Evolutionary conservation across 2,329 filamentous ascomycete species (phyloP), one percentile per base, ranked within the genome.

Genomic region (Hypocreales sp.): DNA sequence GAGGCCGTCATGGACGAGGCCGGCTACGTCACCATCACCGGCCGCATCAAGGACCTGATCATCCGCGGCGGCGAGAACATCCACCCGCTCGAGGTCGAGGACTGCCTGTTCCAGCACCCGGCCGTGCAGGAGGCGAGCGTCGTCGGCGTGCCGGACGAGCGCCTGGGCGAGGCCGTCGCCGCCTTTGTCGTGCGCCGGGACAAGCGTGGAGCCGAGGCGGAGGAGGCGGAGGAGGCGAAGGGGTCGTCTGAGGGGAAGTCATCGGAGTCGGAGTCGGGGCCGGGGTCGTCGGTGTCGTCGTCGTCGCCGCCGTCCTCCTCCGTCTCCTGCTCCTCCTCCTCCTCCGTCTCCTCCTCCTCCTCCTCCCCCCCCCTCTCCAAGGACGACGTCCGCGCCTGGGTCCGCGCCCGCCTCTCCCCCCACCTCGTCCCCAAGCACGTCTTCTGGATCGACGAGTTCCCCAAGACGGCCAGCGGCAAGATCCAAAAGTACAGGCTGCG

Each of bases 31-130:
- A 68, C 70, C 39, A 93, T 95, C 44, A 94, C 84, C 1, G 83
- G 86, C 4, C 66, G 86, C 11, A 87, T 93, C 46, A 95, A 95
- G 53, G 90, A 98, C 47, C 55, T 95, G 29, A 94, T 98, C 41
- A 95, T 95, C 46, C 71, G 83, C 15, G 87, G 81, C 16, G 90
- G 90, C 15, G 90, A 95, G 50, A 98, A 98, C 48, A 93, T 94
- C 30, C 82, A 93, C 48, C 90, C 90, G 0, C 61, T 93, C 5
- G 90, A 95, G 50, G 66, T 95, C 4, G 90, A 98, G 50, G 86
- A 92, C 46, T 87, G 74, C 38, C 63, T 95, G 5, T 72, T 92
- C 34, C 68, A 69, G 22, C 75, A 87, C 45, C 63, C 70, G 2
- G 60, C 62, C 4, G 62, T 95, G 1, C 60, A 64, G 10, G 83